Base-by-base conservation (phyloP, 768 basidiomycete species). In the Collybiopsis confluens region DNA sequence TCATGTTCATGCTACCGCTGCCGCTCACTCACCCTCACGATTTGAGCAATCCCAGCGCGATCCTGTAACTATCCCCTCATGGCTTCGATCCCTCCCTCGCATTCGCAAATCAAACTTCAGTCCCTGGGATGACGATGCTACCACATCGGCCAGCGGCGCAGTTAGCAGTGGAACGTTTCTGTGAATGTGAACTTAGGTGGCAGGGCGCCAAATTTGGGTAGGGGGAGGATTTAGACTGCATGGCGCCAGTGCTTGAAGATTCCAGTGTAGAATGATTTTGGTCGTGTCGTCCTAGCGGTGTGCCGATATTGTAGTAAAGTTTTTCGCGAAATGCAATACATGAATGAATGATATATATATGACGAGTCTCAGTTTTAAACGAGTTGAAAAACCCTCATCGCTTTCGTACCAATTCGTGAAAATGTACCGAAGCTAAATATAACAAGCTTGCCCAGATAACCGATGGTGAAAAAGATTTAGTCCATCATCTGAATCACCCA, bases 101-200 rank as follows among this genome's bases (percentile, higher is more conserved):
- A 74, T 80, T 58, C 76, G 80, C 56, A 88, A 88, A 70, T 73
- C 80, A 54, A 86, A 85, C 56, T 91, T 90, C 63, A 90, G 87
- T 61, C 88, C 88, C 28, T 90, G 88, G 88, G 88, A 85, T 45
- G 88, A 90, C 61, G 88, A 88, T 57, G 85, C 85, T 54, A 67
- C 63, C 3, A 61, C 58, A 26, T 45, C 49, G 41, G 21, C 13
- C 21, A 16, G 30, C 51, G 26, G 15, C 26, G 21, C 42, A 3
- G 26, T 38, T 13, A 35, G 2, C 30, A 42, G 21, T 41, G 50
- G 38, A 15, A 13, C 50, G 5, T 23, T 18, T 42, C 26, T 16
- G 11, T 16, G 37, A 30, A 30, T 21, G n/a, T n/a, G n/a, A n/a
- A n/a, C 20, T 4, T 40, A 30, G 50, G 49, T 41, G 40, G 50